Percentiles rank a stretch among this genome's conserved stretches.
Evolutionary conservation across 257 asterid species (phyloP).

Genomic region (Ligustrum vulgare): DNA sequence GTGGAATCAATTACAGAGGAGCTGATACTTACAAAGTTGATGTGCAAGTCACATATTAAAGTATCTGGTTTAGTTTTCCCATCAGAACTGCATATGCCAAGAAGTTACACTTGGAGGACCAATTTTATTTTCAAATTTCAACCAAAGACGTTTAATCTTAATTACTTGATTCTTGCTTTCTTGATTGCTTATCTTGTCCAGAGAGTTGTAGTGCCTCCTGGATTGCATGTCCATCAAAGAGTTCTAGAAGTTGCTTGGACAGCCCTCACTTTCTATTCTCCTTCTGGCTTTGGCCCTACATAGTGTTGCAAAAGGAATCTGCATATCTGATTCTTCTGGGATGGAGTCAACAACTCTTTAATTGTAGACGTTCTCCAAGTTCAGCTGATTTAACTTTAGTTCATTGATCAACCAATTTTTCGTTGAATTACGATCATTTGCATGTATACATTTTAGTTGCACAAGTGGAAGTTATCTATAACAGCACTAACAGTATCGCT

Average conservation of each 20-base stretch:
- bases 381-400: background rate
- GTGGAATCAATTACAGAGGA: background rate
- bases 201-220: background rate
- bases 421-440: background rate
- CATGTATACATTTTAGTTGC: background rate
- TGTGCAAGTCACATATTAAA: constrained; percentile 4
- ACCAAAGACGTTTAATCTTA: background rate
- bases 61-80: background rate
- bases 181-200: background rate
- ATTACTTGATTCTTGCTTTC: background rate
- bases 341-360: background rate
- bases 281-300: constrained; percentile 14
- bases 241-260: constrained; percentile 9
- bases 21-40: constrained; percentile 5
- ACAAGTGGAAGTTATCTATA: constrained; percentile 7
- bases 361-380: background rate
- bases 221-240: background rate
- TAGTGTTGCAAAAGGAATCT: background rate
- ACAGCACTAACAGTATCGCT: constrained; percentile 10
- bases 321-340: constrained; percentile 16
- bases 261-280: background rate
- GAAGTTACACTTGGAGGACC: background rate
- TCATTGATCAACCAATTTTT: background rate
- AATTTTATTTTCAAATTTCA: background rate
- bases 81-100: background rate